Conservation (phyloP, 768 basidiomycete species). For the Cantharellus anzutake region DNA sequence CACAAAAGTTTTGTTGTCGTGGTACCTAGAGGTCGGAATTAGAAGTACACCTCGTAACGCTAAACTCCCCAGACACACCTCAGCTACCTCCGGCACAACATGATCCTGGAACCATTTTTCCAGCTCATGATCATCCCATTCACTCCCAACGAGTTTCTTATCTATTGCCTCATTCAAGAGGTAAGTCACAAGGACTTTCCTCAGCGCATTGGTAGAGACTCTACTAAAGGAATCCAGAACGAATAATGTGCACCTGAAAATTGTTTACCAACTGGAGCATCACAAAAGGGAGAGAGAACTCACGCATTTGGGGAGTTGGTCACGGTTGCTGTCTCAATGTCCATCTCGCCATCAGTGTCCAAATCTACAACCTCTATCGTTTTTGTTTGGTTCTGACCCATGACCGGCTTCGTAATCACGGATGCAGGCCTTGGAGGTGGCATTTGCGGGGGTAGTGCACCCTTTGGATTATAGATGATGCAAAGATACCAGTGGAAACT, state of each 20-base stretch:
- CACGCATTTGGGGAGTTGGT: not conserved
- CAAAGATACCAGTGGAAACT: slow-evolving; percentile 97
- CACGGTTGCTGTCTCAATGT: not conserved
- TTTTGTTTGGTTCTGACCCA: not conserved
- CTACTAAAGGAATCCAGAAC: slow-evolving; percentile 78
- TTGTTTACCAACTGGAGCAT: too few relatives aligned
- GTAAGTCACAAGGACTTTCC: slow-evolving; percentile 41
- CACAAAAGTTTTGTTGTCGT: slow-evolving; percentile 69
- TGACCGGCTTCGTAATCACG: not conserved
- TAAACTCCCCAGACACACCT: too few relatives aligned
- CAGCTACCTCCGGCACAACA: slow-evolving; percentile 26
- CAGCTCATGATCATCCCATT: slow-evolving; percentile 14
- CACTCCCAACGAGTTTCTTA: slow-evolving; percentile 27
- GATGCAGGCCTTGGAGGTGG: not conserved
- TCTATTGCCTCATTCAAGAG: slow-evolving; percentile 59
- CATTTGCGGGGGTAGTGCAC: slow-evolving; percentile 26
- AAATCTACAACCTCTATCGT: not conserved
- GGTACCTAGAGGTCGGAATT: slow-evolving; percentile 62
- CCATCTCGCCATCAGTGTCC: not conserved
- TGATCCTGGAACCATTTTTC: not conserved
- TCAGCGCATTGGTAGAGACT: slow-evolving; percentile 24
- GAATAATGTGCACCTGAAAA: slow-evolving; percentile 25
- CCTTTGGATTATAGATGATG: slow-evolving; percentile 69
- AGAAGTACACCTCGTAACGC: too few relatives aligned
- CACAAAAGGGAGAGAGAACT: not conserved